Evolutionary conservation across 1,284 basidiomycete species (phyloP).

Genomic region (Ceratobasidium sp.): DNA sequence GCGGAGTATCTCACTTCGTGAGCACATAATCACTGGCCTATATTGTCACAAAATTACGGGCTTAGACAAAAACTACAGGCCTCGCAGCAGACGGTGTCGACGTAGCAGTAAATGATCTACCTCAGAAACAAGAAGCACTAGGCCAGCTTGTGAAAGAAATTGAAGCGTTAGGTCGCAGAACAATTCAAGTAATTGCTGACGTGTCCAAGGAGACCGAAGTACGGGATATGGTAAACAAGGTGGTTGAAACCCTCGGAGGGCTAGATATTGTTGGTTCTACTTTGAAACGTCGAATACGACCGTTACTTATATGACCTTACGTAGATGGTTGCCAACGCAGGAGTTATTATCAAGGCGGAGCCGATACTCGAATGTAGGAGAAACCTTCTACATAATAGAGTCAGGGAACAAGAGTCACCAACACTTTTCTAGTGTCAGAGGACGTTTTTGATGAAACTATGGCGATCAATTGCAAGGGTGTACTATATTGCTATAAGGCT

Average conservation of each 20-base stretch:
- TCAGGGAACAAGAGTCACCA: not conserved
- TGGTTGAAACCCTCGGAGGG: conserved; percentile 50
- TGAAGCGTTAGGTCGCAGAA: conserved; percentile 39
- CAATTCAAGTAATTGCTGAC: conserved; percentile 47
- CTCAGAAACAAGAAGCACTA: conserved; percentile 53
- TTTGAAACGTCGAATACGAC: not conserved
- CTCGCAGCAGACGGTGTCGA: conserved; percentile 63
- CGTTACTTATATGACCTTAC: not conserved
- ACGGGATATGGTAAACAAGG: conserved; percentile 48
- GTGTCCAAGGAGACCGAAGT: conserved; percentile 52
- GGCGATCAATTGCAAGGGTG: conserved; percentile 58
- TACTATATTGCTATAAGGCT: conserved; percentile 60
- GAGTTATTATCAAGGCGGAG: not conserved
- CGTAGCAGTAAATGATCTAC: conserved; percentile 60
- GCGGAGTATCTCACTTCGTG: not conserved
- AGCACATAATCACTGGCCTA: too few relatives aligned
- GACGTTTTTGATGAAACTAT: conserved; percentile 50
- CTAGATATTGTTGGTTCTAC: conserved; percentile 30
- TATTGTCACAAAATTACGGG: not conserved
- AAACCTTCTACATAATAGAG: too few relatives aligned
- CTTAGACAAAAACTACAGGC: not conserved
- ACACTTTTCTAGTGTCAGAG: conserved; percentile 17
- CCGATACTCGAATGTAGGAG: not conserved
- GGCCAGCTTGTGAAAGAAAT: conserved; percentile 46
- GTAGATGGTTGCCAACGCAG: conserved; percentile 54